Evolutionary conservation across 208 protist genomes (phyloP).

Genomic region (Crithidia mellificae): DNA sequence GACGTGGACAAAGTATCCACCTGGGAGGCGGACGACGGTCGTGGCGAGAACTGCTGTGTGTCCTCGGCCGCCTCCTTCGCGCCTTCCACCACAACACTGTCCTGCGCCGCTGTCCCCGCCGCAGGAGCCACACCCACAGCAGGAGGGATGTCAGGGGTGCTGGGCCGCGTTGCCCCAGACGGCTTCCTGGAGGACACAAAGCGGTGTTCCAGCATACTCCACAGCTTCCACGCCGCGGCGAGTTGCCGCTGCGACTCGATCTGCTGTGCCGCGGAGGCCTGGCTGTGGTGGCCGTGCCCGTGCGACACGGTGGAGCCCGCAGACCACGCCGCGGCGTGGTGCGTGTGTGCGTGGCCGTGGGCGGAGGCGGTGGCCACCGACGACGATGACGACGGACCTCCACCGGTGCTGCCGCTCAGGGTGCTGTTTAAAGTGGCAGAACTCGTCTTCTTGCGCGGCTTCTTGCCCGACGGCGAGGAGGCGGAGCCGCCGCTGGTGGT

Average conservation of each 20-base stretch:
- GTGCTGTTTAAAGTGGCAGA: neutral
- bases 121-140: too few species aligned
- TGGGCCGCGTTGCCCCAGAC: neutral
- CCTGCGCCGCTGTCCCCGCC: too few species aligned
- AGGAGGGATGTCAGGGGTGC: neutral
- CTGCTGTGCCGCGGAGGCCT: neutral
- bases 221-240: constrained; percentile 24
- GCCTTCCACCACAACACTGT: neutral
- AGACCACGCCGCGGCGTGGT: neutral
- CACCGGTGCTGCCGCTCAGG: constrained; percentile 8
- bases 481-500: neutral
- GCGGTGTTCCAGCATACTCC: constrained; percentile 20
- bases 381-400: neutral
- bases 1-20: constrained; percentile 10
- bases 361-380: too few species aligned
- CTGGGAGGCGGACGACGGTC: constrained; percentile 12
- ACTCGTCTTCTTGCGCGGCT: constrained; percentile 8
- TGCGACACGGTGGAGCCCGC: neutral
- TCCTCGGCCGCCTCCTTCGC: neutral
- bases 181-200: constrained; percentile 9
- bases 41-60: constrained; percentile 21
- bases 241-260: constrained; percentile 21
- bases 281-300: neutral
- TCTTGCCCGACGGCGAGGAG: constrained; percentile 3
- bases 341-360: too few species aligned